Evolutionary conservation across 2,329 filamentous ascomycete species (phyloP).

Genomic region (Dactylellina sp.): DNA sequence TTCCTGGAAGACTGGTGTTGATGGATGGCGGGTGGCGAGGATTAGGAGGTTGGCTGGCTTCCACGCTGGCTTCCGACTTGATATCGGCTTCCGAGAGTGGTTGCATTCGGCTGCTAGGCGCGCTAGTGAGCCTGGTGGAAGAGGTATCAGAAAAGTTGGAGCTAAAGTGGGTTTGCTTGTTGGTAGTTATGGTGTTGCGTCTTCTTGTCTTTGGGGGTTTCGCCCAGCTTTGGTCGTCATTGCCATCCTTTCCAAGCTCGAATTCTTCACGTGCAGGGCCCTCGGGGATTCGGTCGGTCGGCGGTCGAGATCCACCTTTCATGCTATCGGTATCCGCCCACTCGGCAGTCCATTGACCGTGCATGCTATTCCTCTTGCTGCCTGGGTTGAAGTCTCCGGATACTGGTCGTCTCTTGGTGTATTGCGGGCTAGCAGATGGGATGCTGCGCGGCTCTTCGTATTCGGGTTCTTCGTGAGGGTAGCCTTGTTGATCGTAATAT

Average conservation of each 20-base stretch:
- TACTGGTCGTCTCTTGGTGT: conserved; percentile 42
- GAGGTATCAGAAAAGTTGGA: conserved; percentile 56
- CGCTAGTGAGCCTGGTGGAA: conserved; percentile 46
- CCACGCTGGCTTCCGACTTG: conserved; percentile 53
- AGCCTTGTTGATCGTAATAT: conserved; percentile 43
- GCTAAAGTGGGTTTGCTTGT: conserved; percentile 45
- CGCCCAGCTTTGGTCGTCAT: conserved; percentile 55
- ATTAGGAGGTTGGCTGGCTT: conserved; percentile 30
- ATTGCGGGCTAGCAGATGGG: conserved; percentile 53
- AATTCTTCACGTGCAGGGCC: conserved; percentile 41
- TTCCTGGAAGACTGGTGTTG: conserved; percentile 48
- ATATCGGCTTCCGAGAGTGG: conserved; percentile 52
- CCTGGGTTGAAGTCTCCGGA: conserved; percentile 45
- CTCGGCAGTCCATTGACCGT: conserved; percentile 52
- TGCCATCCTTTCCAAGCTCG: conserved; percentile 53
- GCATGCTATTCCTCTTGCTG: conserved; percentile 48
- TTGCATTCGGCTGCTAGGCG: conserved; percentile 53
- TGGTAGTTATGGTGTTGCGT: conserved; percentile 54
- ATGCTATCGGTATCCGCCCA: conserved; percentile 52
- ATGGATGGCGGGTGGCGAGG: conserved; percentile 54
- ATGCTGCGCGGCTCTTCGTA: conserved; percentile 50
- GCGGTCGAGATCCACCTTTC: conserved; percentile 44
- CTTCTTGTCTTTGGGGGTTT: conserved; percentile 51
- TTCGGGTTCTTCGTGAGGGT: conserved; percentile 43
- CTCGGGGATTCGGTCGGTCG: conserved; percentile 41